Evolutionary conservation across 495 filamentous ascomycete genomes (phyloP).

Genomic region (Hapsidospora chrysogenum): DNA sequence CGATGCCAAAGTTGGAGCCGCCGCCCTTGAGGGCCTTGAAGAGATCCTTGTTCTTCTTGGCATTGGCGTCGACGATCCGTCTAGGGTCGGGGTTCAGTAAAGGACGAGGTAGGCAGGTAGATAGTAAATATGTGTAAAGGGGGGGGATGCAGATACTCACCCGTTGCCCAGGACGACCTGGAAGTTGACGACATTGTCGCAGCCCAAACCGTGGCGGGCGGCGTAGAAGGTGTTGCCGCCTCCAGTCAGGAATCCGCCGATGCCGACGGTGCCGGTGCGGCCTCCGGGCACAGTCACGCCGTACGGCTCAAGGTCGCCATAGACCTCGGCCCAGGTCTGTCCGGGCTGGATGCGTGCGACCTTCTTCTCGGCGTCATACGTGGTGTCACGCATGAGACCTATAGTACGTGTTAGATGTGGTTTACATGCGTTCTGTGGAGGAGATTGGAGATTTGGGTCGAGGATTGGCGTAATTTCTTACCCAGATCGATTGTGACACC

Average conservation of each 20-base stretch:
- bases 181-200: slow-evolving; percentile 28
- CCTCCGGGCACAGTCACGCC: slow-evolving; percentile 27
- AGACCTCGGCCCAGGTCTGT: slow-evolving; percentile 30
- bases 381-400: neutral
- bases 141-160: too few relatives aligned
- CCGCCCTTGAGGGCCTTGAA: slow-evolving; percentile 39
- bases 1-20: slow-evolving; percentile 36
- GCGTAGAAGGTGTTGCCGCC: slow-evolving; percentile 26
- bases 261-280: slow-evolving; percentile 21
- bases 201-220: slow-evolving; percentile 24
- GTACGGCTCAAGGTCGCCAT: slow-evolving; percentile 19
- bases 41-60: slow-evolving; percentile 23
- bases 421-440: neutral
- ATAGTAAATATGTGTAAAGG: too few relatives aligned
- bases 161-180: slow-evolving; percentile 38
- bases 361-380: neutral
- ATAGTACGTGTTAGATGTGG: neutral
- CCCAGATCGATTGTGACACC: slow-evolving; percentile 32
- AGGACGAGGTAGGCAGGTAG: too few relatives aligned
- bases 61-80: slow-evolving; percentile 29
- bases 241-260: slow-evolving; percentile 24
- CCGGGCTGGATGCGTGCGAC: neutral
- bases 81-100: too few relatives aligned
- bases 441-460: slow-evolving; percentile 18
- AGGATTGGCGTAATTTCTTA: too few relatives aligned